Evolutionary conservation across 495 filamentous ascomycete genomes (phyloP).

Genomic region (Podospora didyma): DNA sequence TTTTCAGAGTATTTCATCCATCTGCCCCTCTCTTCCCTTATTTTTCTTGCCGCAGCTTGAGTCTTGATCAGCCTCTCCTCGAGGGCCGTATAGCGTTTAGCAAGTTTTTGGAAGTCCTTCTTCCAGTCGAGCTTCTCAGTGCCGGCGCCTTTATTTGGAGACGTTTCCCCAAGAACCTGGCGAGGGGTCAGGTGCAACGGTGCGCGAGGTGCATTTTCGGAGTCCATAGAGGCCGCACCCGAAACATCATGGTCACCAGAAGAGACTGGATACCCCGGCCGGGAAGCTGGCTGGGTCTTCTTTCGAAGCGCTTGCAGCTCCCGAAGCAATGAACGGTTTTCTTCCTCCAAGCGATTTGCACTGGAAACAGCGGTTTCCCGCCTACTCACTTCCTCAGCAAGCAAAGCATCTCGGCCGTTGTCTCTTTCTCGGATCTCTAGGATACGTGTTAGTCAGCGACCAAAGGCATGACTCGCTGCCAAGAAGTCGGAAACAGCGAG

Average conservation of each 20-base stretch:
- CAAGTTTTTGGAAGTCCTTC: slow-evolving; percentile 26
- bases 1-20: slow-evolving; percentile 29
- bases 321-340: slow-evolving; percentile 30
- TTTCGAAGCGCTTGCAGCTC: slow-evolving; percentile 30
- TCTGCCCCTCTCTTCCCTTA: slow-evolving; percentile 11
- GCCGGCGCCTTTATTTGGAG: slow-evolving; percentile 14
- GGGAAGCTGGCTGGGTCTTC: slow-evolving; percentile 1
- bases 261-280: not conserved
- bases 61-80: slow-evolving; percentile 18
- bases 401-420: slow-evolving; percentile 9
- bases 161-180: slow-evolving; percentile 15
- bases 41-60: slow-evolving; percentile 1
- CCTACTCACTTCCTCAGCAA: slow-evolving; percentile 24
- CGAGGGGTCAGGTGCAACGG: not conserved
- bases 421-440: slow-evolving; percentile 21
- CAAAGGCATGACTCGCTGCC: not conserved
- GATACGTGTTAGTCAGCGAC: not conserved
- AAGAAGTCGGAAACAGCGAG: not conserved
- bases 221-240: not conserved
- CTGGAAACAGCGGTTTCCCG: slow-evolving; percentile 23
- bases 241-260: not conserved
- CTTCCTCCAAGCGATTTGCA: slow-evolving; percentile 26
- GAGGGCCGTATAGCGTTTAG: slow-evolving; percentile 20
- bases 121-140: slow-evolving; percentile 6
- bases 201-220: not conserved